These are phyloP conservation scores for Ogataea ramenticola DNA, from an alignment of 805 yeast species.

Conservation along the genomic window DNA sequence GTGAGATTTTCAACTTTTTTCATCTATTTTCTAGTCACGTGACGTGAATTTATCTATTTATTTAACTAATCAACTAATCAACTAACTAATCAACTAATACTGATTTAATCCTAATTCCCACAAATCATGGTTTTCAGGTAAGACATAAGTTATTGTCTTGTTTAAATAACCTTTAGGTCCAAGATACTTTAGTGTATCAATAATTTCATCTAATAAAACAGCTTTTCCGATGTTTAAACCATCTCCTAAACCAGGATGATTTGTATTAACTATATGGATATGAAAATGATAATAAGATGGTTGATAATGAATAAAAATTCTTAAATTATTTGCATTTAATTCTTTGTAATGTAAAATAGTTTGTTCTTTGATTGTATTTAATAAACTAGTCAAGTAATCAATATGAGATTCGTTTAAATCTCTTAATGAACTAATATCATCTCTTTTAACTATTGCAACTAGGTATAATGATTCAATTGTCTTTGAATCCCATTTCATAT, in stretches of 20 bases:
- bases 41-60: no score
- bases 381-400: constrained; percentile 46
- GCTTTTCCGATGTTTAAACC: constrained; percentile 78
- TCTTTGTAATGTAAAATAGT: constrained; percentile 37
- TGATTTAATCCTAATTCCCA: constrained; percentile 39
- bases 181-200: constrained; percentile 55
- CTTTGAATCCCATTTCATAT: constrained; percentile 92
- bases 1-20: no score
- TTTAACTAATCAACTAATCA: no score
- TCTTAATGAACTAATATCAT: constrained; percentile 65
- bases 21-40: no score
- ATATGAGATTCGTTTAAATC: constrained; percentile 59
- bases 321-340: constrained; percentile 37
- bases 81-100: no score
- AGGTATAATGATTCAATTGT: constrained; percentile 66
- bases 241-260: constrained; percentile 59
- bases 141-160: constrained; percentile 53
- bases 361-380: constrained; percentile 35
- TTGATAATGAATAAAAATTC: constrained; percentile 85
- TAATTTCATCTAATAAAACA: constrained; percentile 68
- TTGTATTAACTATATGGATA: constrained; percentile 75
- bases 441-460: constrained; percentile 65
- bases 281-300: constrained; percentile 97
- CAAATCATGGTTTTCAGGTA: constrained; percentile 74
- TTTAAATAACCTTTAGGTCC: constrained; percentile 51